Evolutionary conservation across 768 basidiomycete species (phyloP).

Genomic region (Rhodotorula sphaerocarpa): DNA sequence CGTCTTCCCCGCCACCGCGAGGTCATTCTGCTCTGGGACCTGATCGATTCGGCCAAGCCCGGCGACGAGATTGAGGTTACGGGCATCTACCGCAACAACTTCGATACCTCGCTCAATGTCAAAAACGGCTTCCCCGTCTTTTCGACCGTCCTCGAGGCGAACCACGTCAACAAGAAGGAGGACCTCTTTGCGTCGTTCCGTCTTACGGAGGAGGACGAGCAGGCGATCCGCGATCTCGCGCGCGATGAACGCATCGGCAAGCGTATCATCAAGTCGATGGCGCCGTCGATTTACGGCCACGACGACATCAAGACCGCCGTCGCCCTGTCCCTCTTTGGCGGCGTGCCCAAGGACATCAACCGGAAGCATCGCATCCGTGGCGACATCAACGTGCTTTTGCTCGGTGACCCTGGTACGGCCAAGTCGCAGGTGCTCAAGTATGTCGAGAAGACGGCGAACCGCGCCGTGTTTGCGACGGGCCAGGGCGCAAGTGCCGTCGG

Average conservation of each 20-base stretch:
- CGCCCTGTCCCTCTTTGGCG: constrained; percentile 88
- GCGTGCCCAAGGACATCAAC: constrained; percentile 90
- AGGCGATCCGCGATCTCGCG: constrained; percentile 74
- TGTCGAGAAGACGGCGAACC: constrained; percentile 94
- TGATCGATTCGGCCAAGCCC: constrained; percentile 95
- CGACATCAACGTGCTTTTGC: constrained; percentile 90
- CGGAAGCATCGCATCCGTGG: constrained; percentile 92
- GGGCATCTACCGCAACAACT: constrained; percentile 96
- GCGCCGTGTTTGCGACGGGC: constrained; percentile 95
- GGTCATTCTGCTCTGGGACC: constrained; percentile 91
- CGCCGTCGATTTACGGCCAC: constrained; percentile 97
- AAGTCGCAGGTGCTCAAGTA: constrained; percentile 99
- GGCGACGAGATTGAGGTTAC: constrained; percentile 99
- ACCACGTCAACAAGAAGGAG: constrained; percentile 98
- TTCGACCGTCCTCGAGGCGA: constrained; percentile 94
- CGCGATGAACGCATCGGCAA: constrained; percentile 91
- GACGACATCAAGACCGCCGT: constrained; percentile 98
- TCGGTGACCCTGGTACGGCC: constrained; percentile 97
- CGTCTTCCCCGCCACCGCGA: constrained; percentile 94
- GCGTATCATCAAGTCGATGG: constrained; percentile 95
- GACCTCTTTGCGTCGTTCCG: constrained; percentile 97
- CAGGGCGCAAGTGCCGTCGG: constrained; percentile 98
- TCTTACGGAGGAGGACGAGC: constrained; percentile 93
- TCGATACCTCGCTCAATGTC: constrained; percentile 92
- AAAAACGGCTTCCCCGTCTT: constrained; percentile 99